Conservation (phyloP, 192 early-diverging fungal species). For the Backusella westeae region DNA sequence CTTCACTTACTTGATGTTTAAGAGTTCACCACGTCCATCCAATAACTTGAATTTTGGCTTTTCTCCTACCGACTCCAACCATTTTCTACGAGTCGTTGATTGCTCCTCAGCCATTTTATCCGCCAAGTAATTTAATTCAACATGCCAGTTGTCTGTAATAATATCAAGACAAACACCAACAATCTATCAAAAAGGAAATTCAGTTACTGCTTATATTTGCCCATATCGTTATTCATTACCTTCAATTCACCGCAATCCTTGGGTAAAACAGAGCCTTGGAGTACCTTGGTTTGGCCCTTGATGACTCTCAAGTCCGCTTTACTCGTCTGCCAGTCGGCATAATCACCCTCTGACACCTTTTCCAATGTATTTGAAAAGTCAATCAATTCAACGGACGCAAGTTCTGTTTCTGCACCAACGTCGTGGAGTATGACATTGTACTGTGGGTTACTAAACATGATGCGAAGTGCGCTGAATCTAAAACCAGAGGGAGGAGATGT, state of each 20-base stretch:
- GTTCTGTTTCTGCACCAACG: neutral
- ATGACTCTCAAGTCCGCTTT: conserved; percentile 47
- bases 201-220: neutral
- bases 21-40: conserved; percentile 57
- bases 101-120: conserved; percentile 30
- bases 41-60: conserved; percentile 31
- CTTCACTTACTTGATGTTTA: conserved; percentile 39
- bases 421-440: conserved; percentile 53
- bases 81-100: conserved; percentile 23
- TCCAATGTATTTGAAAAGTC: conserved; percentile 20
- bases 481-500: conserved; percentile 49
- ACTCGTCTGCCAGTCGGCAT: conserved; percentile 35
- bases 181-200: conserved; percentile 30
- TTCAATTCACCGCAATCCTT: conserved; percentile 56
- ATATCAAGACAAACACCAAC: conserved; percentile 43
- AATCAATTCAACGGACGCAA: conserved; percentile 15
- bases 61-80: conserved; percentile 12
- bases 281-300: conserved; percentile 49
- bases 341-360: conserved; percentile 10
- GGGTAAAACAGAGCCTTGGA: conserved; percentile 58
- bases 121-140: conserved; percentile 41
- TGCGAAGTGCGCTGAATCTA: conserved; percentile 43
- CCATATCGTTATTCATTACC: conserved; percentile 30
- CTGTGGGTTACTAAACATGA: conserved; percentile 56
- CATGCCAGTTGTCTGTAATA: conserved; percentile 43